These are phyloP conservation scores for Wilhelminamyces savonicus DNA, from an alignment of 805 yeast species.

Conservation along the genomic window DNA sequence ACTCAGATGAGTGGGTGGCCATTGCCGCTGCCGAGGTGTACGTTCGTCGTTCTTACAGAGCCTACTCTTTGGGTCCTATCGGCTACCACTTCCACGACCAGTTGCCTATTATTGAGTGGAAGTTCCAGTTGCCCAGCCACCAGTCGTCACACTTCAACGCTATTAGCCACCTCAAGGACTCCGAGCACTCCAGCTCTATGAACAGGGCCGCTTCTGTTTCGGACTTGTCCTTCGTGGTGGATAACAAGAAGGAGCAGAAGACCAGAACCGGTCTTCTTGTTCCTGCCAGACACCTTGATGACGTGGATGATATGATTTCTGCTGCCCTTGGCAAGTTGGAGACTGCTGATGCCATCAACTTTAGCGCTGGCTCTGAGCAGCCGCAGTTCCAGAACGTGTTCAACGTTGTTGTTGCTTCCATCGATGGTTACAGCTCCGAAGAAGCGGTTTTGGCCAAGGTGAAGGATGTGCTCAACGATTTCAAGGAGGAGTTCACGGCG, in stretches of 20 bases:
- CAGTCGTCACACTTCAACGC: slow-evolving; percentile 70
- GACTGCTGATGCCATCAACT: slow-evolving; percentile 34
- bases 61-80: slow-evolving; percentile 80
- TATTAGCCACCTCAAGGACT: slow-evolving; percentile 40
- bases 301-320: slow-evolving; percentile 73
- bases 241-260: slow-evolving; percentile 57
- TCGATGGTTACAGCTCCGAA: slow-evolving; percentile 72
- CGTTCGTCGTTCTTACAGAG: slow-evolving; percentile 94
- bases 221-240: slow-evolving; percentile 81
- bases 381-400: slow-evolving; percentile 68
- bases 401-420: slow-evolving; percentile 67
- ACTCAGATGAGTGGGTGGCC: slow-evolving; percentile 80
- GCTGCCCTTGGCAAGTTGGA: slow-evolving; percentile 73
- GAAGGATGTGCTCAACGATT: slow-evolving; percentile 57
- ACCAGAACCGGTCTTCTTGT: slow-evolving; percentile 80
- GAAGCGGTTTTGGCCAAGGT: slow-evolving; percentile 60
- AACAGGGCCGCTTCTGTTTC: slow-evolving; percentile 90
- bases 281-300: slow-evolving; percentile 79
- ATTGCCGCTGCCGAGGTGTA: slow-evolving; percentile 97
- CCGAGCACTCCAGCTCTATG: slow-evolving; percentile 26
- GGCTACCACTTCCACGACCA: slow-evolving; percentile 49
- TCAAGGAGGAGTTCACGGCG: slow-evolving; percentile 60
- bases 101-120: slow-evolving; percentile 78
- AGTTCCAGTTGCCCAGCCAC: slow-evolving; percentile 75
- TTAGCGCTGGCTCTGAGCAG: slow-evolving; percentile 23